Percentiles rank a stretch among this genome's conserved stretches.
phyloP scores from a whole-genome alignment of 345 rosid species.

The Crucihimalaya himalaica region DNA sequence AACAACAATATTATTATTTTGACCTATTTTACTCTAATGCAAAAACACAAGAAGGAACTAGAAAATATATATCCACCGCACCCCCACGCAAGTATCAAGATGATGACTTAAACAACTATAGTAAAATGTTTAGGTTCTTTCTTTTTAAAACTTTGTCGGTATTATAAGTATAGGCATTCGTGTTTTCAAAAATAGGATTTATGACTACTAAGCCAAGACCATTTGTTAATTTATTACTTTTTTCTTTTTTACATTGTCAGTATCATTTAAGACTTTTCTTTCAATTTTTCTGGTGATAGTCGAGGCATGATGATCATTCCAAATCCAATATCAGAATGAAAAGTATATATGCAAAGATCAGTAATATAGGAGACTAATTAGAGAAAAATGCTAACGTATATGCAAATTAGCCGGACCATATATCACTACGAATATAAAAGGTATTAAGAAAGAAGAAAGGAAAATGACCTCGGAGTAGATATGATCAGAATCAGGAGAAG shows the following conservation, averaged over 20 bases:
- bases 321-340: not conserved
- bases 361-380: not conserved
- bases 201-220: not conserved
- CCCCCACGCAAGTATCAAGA: slow-evolving; percentile 20
- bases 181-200: not conserved
- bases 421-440: not conserved
- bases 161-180: not conserved
- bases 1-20: not conserved
- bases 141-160: not conserved
- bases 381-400: not conserved
- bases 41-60: not conserved
- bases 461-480: slow-evolving; percentile 74
- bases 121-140: slow-evolving; percentile 10
- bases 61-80: not conserved
- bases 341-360: not conserved
- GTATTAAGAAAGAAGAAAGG: not conserved
- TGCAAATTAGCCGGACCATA: slow-evolving; percentile 3
- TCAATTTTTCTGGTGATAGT: no score
- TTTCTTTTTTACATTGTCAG: no score
- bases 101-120: slow-evolving; percentile 16
- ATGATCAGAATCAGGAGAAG: slow-evolving; percentile 80
- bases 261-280: no score
- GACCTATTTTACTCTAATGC: not conserved
- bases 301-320: not conserved
- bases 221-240: no score